phyloP scores from a whole-genome alignment of 2,329 filamentous ascomycete genomes.

The Dactylellina cionopaga region DNA sequence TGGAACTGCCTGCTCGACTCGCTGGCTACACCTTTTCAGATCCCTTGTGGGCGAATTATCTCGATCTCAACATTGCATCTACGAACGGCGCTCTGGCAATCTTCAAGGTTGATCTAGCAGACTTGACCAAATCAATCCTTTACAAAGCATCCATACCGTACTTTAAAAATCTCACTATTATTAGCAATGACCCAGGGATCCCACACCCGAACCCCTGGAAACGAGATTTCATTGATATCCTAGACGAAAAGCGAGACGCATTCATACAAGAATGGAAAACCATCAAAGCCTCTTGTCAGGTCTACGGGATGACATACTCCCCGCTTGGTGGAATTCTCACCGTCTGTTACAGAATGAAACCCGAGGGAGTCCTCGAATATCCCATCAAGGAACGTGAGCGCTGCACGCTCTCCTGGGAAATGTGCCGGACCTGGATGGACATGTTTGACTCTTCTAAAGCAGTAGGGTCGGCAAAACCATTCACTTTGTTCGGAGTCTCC shows the following conservation, averaged over 20 bases:
- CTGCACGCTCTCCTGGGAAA: slow-evolving; percentile 45
- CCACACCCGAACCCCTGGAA: slow-evolving; percentile 29
- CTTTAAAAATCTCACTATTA: slow-evolving; percentile 14
- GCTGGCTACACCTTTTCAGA: slow-evolving; percentile 38
- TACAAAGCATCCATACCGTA: slow-evolving; percentile 24
- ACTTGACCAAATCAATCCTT: slow-evolving; percentile 25
- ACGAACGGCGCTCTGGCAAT: slow-evolving; percentile 45
- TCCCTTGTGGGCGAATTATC: slow-evolving; percentile 40
- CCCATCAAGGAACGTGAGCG: slow-evolving; percentile 47
- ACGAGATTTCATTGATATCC: slow-evolving; percentile 46
- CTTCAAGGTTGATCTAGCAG: slow-evolving; percentile 34
- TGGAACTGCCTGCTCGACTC: slow-evolving; percentile 32
- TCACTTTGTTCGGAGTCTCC: slow-evolving; percentile 27
- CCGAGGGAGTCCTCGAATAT: slow-evolving; percentile 48
- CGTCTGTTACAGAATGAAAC: slow-evolving; percentile 45
- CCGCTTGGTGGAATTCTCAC: slow-evolving; percentile 41
- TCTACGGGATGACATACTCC: slow-evolving; percentile 47
- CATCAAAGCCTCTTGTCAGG: slow-evolving; percentile 41
- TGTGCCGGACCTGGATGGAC: slow-evolving; percentile 33
- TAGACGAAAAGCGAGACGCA: slow-evolving; percentile 37
- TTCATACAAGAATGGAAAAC: slow-evolving; percentile 49
- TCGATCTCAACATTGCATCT: slow-evolving; percentile 35
- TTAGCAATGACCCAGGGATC: slow-evolving; percentile 28
- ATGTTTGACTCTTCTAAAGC: slow-evolving; percentile 43
- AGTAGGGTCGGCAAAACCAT: slow-evolving; percentile 20